Conservation (phyloP, 495 filamentous ascomycete genomes). For the Xylaria longipes region DNA sequence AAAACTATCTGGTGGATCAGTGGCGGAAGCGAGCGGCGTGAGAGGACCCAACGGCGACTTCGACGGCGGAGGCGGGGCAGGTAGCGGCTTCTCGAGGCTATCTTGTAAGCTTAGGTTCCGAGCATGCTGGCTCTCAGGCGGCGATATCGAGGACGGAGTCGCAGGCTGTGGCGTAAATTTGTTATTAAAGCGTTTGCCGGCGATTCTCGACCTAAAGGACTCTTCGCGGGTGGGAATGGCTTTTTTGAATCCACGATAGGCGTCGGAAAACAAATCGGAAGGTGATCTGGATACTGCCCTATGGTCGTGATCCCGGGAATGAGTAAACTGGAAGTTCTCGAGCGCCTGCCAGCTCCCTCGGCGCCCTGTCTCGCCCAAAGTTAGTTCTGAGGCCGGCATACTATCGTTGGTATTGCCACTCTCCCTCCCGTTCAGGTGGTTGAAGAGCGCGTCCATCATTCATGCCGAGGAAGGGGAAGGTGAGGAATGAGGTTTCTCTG, state of each 20-base stretch:
- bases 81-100: conserved; percentile 59
- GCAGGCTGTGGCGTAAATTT: conserved; percentile 32
- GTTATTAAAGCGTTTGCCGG: conserved; percentile 36
- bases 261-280: conserved; percentile 54
- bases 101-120: conserved; percentile 56
- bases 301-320: conserved; percentile 46
- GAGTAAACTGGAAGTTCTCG: conserved; percentile 43
- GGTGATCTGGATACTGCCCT: conserved; percentile 43
- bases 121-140: conserved; percentile 49
- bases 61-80: conserved; percentile 52
- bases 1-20: not conserved
- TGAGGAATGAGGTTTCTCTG: not conserved
- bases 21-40: conserved; percentile 33
- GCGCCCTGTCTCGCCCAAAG: conserved; percentile 13
- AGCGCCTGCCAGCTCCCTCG: conserved; percentile 24
- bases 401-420: conserved; percentile 17
- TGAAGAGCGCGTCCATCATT: not conserved
- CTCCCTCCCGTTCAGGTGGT: conserved; percentile 5
- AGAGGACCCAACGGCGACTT: conserved; percentile 46
- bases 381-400: conserved; percentile 23
- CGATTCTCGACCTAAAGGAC: conserved; percentile 41
- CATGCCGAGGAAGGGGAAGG: not conserved
- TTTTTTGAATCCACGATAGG: conserved; percentile 58
- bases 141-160: conserved; percentile 36
- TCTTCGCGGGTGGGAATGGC: conserved; percentile 52